Base-by-base conservation (phyloP, 306 rosid genomes). In the Alnus rubra region DNA sequence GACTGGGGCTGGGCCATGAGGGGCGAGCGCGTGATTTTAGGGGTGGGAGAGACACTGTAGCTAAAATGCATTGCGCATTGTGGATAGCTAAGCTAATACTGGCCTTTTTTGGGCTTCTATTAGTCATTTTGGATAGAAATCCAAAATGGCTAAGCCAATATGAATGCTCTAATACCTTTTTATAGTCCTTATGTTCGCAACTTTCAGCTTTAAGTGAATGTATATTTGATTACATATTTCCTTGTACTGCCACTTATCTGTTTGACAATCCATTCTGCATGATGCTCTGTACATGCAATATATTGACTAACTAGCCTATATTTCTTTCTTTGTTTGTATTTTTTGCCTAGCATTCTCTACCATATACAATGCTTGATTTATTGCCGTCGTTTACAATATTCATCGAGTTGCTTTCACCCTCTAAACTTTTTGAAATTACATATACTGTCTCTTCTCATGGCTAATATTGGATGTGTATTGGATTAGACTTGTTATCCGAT, bases 1-100 rank as follows among this genome's bases (percentile, higher is more conserved):
- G 86, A 77, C 53, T 78, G 85, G 69, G 97, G 79, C 78, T 89
- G 93, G 76, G 83, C 47, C 1, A 89, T 73, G 49, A 76, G 18
- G 78, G 97, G 87, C 55, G 91, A 92, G 82, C 88, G 85, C 69
- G 86, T 84, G 87, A 77, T 35, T 53, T 78, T 81, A 45, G 84
- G 39, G 79, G 55, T 18, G 77, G 69, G 49, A 69, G 79, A 11
- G 64, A 8, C 45, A 42, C 8, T 42, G 7, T 42, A 0, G 45
- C 45, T 42, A 42, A 42, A 42, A 42, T 42, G 45, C 45, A 4
- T 42, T 42, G 45, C 5, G 45, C 45, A 42, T 5, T 42, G 7
- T 42, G 45, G 45, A 42, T 5, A 42, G 7, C 45, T 39, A 42
- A 42, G 45, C 45, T 7, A 42, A 42, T 42, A 1, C 45, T 42